Conservation (phyloP, 2,329 filamentous ascomycete species). For the Erysiphe pulchra region DNA sequence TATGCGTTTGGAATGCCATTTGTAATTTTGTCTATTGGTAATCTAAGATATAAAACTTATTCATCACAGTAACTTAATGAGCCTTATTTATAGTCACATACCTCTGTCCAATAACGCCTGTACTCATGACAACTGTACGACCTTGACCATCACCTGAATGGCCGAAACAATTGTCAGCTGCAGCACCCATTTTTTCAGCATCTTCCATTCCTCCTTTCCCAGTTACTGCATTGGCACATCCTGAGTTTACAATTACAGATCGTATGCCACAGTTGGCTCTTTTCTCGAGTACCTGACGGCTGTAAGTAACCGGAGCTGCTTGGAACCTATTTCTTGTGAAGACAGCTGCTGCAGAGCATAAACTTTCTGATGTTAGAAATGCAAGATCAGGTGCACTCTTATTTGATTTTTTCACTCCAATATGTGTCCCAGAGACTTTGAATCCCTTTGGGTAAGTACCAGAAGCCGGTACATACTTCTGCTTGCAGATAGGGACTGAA, state of each 20-base stretch:
- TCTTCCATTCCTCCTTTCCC: slow-evolving; percentile 75
- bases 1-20: slow-evolving; percentile 56
- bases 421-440: slow-evolving; percentile 60
- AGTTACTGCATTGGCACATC: slow-evolving; percentile 91
- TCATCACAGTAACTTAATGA: background rate
- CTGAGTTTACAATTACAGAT: slow-evolving; percentile 78
- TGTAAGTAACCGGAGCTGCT: slow-evolving; percentile 79
- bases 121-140: slow-evolving; percentile 88
- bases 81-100: slow-evolving; percentile 11
- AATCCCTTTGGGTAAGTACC: slow-evolving; percentile 86
- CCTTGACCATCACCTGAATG: slow-evolving; percentile 19
- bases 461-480: slow-evolving; percentile 65
- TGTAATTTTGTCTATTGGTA: slow-evolving; percentile 80
- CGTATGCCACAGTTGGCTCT: slow-evolving; percentile 44
- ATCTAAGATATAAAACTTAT: slow-evolving; percentile 18
- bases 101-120: slow-evolving; percentile 89
- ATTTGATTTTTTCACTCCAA: slow-evolving; percentile 83
- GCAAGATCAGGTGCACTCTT: slow-evolving; percentile 79
- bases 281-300: slow-evolving; percentile 41
- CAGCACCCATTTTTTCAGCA: slow-evolving; percentile 57
- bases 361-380: slow-evolving; percentile 61
- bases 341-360: slow-evolving; percentile 70
- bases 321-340: slow-evolving; percentile 98
- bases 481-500: slow-evolving; percentile 47
- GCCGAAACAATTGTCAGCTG: slow-evolving; percentile 43